Percentiles rank a stretch among this genome's conserved stretches.
Evolutionary conservation across 768 basidiomycete species (phyloP).

Genomic region (Cystoderma amianthinum): DNA sequence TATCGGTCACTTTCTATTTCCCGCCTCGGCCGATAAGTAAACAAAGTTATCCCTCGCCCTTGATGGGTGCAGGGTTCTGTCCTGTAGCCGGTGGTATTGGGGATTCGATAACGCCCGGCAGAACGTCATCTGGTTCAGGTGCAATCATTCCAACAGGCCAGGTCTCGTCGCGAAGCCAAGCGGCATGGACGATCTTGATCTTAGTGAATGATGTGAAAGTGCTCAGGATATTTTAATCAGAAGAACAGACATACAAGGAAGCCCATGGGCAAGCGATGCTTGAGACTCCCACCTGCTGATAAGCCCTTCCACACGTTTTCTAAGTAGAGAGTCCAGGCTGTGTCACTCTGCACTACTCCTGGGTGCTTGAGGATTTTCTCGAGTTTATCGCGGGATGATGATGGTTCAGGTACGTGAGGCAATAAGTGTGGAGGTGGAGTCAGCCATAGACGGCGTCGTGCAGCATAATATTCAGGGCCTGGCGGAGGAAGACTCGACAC

Average conservation of each 20-base stretch:
- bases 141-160: constrained; percentile 62
- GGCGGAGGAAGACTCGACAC: constrained; percentile 44
- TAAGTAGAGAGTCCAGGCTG: constrained; percentile 50
- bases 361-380: constrained; percentile 42
- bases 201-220: constrained; percentile 21
- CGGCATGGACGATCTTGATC: constrained; percentile 69
- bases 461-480: constrained; percentile 58
- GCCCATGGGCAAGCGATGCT: constrained; percentile 52
- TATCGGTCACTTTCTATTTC: too few species aligned
- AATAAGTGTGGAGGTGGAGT: constrained; percentile 14
- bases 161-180: constrained; percentile 71
- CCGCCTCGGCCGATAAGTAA: too few species aligned
- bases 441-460: constrained; percentile 61
- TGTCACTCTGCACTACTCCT: constrained; percentile 40
- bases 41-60: too few species aligned
- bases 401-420: constrained; percentile 16
- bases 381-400: constrained; percentile 37
- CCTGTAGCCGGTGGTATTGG: background rate
- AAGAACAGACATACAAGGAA: constrained; percentile 45
- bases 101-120: constrained; percentile 12
- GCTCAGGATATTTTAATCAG: constrained; percentile 3
- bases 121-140: constrained; percentile 57
- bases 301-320: constrained; percentile 62
- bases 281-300: constrained; percentile 48
- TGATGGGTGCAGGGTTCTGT: too few species aligned